Percentiles rank a stretch among this genome's conserved stretches.
These are phyloP conservation scores for Wilcoxina mikolae DNA, from an alignment of 495 filamentous ascomycete species.

Conservation along the genomic window DNA sequence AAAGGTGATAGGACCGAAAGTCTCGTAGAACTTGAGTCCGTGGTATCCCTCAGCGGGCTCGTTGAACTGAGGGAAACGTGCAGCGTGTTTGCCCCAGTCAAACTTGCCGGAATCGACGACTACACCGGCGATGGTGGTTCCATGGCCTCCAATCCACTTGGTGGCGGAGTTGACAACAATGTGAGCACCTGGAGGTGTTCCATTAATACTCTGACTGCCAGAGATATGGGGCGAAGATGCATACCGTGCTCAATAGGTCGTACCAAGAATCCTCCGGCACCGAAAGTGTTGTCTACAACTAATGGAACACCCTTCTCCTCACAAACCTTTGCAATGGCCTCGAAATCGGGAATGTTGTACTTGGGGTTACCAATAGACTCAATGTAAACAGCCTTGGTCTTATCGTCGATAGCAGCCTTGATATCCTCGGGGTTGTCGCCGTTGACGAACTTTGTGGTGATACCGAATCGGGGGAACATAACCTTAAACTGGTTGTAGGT, in stretches of 20 bases:
- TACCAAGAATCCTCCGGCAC: conserved; percentile 82
- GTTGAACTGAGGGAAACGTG: conserved; percentile 84
- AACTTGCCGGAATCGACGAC: conserved; percentile 89
- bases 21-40: conserved; percentile 94
- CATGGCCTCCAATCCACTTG: conserved; percentile 98
- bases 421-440: conserved; percentile 77
- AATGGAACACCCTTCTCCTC: conserved; percentile 72
- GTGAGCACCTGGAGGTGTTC: conserved; percentile 40
- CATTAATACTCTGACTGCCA: neutral
- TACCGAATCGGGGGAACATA: conserved; percentile 69
- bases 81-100: conserved; percentile 81
- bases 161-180: conserved; percentile 93
- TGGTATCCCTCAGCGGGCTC: conserved; percentile 91
- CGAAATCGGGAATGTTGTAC: conserved; percentile 87
- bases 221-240: neutral
- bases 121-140: conserved; percentile 85
- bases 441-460: conserved; percentile 76
- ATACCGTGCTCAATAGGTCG: conserved; percentile 80
- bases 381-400: conserved; percentile 89
- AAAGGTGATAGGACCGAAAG: conserved; percentile 73
- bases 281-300: conserved; percentile 95
- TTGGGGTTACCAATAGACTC: conserved; percentile 93
- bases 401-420: conserved; percentile 75
- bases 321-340: conserved; percentile 64
- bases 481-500: conserved; percentile 99